A percentile compares a stretch with the other conserved stretches of the same genome.
Conservation (phyloP, 176 grass and related monocot species). For the Hyparrhenia diplandra region DNA sequence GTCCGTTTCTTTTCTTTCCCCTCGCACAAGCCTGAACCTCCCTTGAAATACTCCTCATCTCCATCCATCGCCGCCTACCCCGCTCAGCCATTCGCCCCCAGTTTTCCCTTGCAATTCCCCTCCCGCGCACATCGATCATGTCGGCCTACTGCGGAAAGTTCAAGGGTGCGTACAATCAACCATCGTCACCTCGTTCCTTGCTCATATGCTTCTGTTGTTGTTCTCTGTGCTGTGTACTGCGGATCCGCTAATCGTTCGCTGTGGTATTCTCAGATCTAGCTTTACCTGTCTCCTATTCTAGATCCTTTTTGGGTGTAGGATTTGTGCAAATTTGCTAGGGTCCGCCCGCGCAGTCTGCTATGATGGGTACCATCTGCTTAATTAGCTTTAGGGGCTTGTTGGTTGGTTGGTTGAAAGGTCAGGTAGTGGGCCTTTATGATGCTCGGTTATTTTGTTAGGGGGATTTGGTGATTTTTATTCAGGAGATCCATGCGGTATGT, state of each 20-base stretch:
- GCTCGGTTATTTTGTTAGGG: background rate
- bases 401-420: background rate
- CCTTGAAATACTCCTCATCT: conserved; percentile 21
- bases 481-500: background rate
- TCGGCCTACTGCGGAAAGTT: conserved; percentile 67
- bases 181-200: background rate
- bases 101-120: background rate
- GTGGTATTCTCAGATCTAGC: conserved; percentile 1
- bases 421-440: background rate
- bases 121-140: conserved; percentile 30
- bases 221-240: background rate
- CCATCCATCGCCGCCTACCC: background rate
- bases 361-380: background rate
- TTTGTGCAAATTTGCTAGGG: background rate
- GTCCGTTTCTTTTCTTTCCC: conserved; percentile 57
- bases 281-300: too few relatives aligned
- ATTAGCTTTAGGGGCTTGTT: background rate
- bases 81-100: background rate
- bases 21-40: conserved; percentile 25
- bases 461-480: background rate
- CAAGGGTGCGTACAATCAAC: conserved; percentile 38
- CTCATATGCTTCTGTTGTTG: background rate
- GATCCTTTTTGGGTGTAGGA: background rate
- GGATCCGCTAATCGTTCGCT: conserved; percentile 24
- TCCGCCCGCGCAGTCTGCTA: background rate